phyloP scores from a whole-genome alignment of 352 stramenopile species.

The Phytophthora cactorum region DNA sequence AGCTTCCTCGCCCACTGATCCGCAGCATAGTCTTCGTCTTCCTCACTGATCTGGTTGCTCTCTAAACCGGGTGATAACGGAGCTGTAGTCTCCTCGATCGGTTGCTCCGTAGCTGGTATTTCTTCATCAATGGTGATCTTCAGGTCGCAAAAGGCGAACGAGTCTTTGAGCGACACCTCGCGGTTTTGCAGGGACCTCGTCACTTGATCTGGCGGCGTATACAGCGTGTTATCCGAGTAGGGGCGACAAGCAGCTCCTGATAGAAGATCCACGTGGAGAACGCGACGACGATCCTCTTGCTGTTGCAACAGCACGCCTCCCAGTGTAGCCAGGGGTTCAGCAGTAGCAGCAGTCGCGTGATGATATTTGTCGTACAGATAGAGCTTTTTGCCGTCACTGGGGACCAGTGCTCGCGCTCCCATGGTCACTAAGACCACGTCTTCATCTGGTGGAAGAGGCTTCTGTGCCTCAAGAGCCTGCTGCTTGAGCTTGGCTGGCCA shows the following conservation, averaged over 20 bases:
- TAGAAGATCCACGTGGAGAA: slow-evolving; percentile 76
- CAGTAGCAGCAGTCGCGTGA: slow-evolving; percentile 28
- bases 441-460: slow-evolving; percentile 62
- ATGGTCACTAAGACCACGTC: slow-evolving; percentile 83
- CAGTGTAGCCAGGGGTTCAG: slow-evolving; percentile 29
- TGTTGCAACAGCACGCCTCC: slow-evolving; percentile 15
- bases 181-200: slow-evolving; percentile 30
- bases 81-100: slow-evolving; percentile 16
- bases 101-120: not conserved
- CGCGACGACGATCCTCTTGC: slow-evolving; percentile 29
- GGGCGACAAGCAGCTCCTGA: slow-evolving; percentile 65
- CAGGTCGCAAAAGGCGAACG: slow-evolving; percentile 75
- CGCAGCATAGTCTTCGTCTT: slow-evolving; percentile 33
- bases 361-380: slow-evolving; percentile 76
- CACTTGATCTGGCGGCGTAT: slow-evolving; percentile 59
- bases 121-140: slow-evolving; percentile 44
- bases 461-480: slow-evolving; percentile 64
- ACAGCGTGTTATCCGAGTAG: slow-evolving; percentile 80
- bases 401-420: slow-evolving; percentile 64
- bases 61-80: slow-evolving; percentile 18
- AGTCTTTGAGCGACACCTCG: slow-evolving; percentile 47
- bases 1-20: slow-evolving; percentile 70
- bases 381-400: slow-evolving; percentile 79
- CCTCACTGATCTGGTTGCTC: slow-evolving; percentile 27
- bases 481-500: slow-evolving; percentile 76